phyloP scores from a whole-genome alignment of 2,329 filamentous ascomycete genomes.

The Penicillium sp. region DNA sequence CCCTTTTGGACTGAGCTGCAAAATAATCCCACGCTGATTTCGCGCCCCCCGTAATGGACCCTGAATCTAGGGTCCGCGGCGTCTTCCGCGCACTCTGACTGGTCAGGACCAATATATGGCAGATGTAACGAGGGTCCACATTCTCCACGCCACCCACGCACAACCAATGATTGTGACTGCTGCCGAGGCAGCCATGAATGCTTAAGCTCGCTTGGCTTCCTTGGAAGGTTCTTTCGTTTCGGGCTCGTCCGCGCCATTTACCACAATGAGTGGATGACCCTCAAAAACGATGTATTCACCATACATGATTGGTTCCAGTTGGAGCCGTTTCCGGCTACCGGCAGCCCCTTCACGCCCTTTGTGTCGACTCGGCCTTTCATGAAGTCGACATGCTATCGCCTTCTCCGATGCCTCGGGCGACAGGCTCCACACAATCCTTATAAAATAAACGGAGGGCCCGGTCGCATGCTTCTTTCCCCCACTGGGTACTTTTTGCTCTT shows the following conservation, averaged over 20 bases:
- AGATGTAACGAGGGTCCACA: not conserved
- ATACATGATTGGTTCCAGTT: not conserved
- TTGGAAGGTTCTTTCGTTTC: not conserved
- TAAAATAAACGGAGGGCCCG: not conserved
- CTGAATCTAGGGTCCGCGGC: not conserved
- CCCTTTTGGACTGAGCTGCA: not conserved
- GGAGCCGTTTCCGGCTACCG: not conserved
- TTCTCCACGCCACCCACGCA: not conserved
- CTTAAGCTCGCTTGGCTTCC: conserved; percentile 4
- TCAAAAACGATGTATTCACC: not conserved
- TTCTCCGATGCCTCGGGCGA: not conserved
- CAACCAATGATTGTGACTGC: not conserved
- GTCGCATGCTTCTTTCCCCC: not conserved
- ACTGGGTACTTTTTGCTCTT: not conserved
- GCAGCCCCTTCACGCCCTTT: not conserved
- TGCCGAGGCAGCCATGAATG: not conserved
- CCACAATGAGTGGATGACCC: not conserved
- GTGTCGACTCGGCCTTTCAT: not conserved
- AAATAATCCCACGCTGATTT: not conserved
- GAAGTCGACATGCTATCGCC: not conserved
- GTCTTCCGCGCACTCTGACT: not conserved
- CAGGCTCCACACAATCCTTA: not conserved
- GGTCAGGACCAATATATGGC: not conserved
- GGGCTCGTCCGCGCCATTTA: not conserved
- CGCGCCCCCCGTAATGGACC: not conserved